Conservation (phyloP, 495 filamentous ascomycete species). For the Extremus antarcticus region DNA sequence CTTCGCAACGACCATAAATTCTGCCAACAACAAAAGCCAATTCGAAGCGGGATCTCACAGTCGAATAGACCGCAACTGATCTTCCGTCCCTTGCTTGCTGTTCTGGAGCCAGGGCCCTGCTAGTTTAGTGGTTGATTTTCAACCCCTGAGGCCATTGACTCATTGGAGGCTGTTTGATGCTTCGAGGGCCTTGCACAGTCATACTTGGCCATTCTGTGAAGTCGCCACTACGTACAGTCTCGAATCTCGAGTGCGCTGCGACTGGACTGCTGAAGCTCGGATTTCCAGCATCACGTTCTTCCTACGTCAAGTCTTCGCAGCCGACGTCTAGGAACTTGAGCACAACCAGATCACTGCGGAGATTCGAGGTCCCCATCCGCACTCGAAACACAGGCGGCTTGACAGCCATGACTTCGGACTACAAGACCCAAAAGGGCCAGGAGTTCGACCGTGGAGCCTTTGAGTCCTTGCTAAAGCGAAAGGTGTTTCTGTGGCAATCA, state of each 20-base stretch:
- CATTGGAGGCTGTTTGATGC: conserved; percentile 1
- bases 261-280: no score
- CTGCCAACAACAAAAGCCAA: background rate
- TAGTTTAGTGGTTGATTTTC: no score
- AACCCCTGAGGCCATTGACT: conserved; percentile 2
- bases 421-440: conserved; percentile 74
- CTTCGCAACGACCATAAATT: no score
- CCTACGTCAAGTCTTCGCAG: background rate
- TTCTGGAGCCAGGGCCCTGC: no score
- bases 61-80: no score
- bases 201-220: no score
- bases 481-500: conserved; percentile 86
- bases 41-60: no score
- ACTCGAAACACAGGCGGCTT: conserved; percentile 9
- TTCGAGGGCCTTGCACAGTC: background rate
- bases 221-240: background rate
- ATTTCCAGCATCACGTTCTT: no score
- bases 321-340: background rate
- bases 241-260: background rate
- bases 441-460: conserved; percentile 69
- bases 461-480: conserved; percentile 74
- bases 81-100: no score
- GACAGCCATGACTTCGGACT: conserved; percentile 27
- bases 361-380: conserved; percentile 6
- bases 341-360: background rate